Percentiles rank a stretch among this genome's conserved stretches.
phyloP scores from a whole-genome alignment of 805 yeast genomes.

The Monosporozyma aerobia region DNA sequence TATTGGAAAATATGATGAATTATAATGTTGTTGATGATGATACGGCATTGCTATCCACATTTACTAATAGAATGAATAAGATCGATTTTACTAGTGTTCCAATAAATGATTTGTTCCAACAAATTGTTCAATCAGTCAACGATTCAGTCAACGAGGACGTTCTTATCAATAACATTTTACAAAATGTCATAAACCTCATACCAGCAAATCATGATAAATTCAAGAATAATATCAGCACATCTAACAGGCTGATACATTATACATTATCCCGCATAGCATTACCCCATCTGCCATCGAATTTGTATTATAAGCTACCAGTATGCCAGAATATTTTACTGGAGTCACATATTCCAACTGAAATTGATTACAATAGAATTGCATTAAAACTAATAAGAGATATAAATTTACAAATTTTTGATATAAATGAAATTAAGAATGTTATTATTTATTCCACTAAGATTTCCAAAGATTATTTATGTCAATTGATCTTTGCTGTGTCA shows the following conservation, averaged over 20 bases:
- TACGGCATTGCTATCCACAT: slow-evolving; percentile 22
- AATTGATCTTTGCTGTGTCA: slow-evolving; percentile 34
- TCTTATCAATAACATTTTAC: neutral
- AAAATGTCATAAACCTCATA: neutral
- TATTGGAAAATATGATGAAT: slow-evolving; percentile 24
- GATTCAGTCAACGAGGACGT: neutral
- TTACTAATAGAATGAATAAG: slow-evolving; percentile 30
- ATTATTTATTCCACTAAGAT: slow-evolving; percentile 33
- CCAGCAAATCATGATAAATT: neutral
- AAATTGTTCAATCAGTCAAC: slow-evolving; percentile 15
- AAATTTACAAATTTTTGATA: neutral
- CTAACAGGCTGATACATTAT: neutral
- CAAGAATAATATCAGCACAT: neutral
- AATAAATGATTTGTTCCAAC: slow-evolving; percentile 7
- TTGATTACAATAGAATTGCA: slow-evolving; percentile 17
- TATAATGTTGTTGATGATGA: neutral
- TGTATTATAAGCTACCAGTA: neutral
- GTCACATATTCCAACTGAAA: slow-evolving; percentile 15
- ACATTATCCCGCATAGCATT: neutral
- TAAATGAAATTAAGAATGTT: slow-evolving; percentile 8
- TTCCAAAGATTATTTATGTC: slow-evolving; percentile 35
- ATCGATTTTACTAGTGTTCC: slow-evolving; percentile 15
- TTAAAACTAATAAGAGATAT: slow-evolving; percentile 6
- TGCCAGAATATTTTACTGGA: slow-evolving; percentile 10
- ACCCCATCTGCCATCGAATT: neutral